Evolutionary conservation across 352 stramenopile species (phyloP).

Genomic region (Blastocystis sp.): DNA sequence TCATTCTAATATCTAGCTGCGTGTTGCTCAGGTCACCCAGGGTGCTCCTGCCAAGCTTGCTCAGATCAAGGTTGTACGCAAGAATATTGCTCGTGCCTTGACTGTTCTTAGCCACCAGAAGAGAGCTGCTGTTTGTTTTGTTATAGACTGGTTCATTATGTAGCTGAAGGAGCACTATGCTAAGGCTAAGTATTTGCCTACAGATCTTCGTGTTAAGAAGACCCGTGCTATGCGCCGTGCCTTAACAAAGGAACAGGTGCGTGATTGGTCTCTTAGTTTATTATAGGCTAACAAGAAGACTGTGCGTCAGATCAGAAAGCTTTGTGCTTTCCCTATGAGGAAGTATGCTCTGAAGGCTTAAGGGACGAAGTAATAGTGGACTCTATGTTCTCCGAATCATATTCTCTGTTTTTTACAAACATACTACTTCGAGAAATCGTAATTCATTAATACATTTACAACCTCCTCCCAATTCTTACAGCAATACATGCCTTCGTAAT

Average conservation of each 20-base stretch:
- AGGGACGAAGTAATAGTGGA: slow-evolving; percentile 70
- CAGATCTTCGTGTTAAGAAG: slow-evolving; percentile 96
- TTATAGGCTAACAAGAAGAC: slow-evolving; percentile 72
- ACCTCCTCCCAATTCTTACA: slow-evolving; percentile 61
- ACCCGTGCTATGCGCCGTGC: slow-evolving; percentile 93
- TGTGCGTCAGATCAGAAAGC: slow-evolving; percentile 83
- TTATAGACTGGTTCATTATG: background rate
- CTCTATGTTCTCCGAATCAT: slow-evolving; percentile 65
- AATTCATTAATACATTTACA: slow-evolving; percentile 51
- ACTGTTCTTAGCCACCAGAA: slow-evolving; percentile 99
- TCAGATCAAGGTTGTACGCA: slow-evolving; percentile 98
- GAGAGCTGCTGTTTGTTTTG: slow-evolving; percentile 83
- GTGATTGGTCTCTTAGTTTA: slow-evolving; percentile 77
- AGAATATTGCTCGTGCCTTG: slow-evolving; percentile 96
- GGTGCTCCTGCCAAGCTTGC: slow-evolving; percentile 96
- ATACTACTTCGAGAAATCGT: background rate
- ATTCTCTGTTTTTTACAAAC: slow-evolving; percentile 51
- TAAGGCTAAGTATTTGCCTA: slow-evolving; percentile 92
- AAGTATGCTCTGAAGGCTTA: slow-evolving; percentile 96
- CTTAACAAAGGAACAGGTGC: slow-evolving; percentile 91
- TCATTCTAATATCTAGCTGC: slow-evolving; percentile 77
- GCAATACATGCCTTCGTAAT: slow-evolving; percentile 41
- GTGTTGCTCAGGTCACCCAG: slow-evolving; percentile 97
- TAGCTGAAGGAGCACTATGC: slow-evolving; percentile 85
- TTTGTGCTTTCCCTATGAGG: slow-evolving; percentile 89